Base-by-base conservation (phyloP, 805 yeast genomes). In the Kodamaea sagamina region DNA sequence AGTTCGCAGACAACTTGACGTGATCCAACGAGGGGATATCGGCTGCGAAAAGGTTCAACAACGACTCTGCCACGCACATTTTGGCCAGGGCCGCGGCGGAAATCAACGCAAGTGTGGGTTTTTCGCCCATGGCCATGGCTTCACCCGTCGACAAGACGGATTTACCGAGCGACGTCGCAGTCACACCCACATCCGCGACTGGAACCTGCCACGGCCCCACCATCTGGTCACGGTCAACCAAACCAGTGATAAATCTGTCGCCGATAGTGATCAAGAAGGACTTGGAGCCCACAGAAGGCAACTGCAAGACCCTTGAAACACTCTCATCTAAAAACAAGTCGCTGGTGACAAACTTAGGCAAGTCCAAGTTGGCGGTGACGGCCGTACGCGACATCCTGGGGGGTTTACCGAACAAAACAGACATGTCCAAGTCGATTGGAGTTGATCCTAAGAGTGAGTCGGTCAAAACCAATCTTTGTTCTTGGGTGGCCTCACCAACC, bases 171-270 rank as follows among this genome's bases (percentile, higher is more conserved):
- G 97, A 86, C 0, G 97, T 84, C 47, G 86, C 85, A 17, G 98
- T 90, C 42, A 93, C 97, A 69, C 96, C 98, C 43, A 90, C 97
- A 62, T 93, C 98, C 12, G 98, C 93, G 24, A 93, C 98, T 38
- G 99, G 99, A 7, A 86, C 93, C 74, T 93, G 99, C 98, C 98
- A 93, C 61, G 98, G 98, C 29, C 99, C 99, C 47, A 93, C 98
- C 83, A 90, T 83, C 72, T 93, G 99, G 65, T 93, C 99, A 63
- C 99, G 83, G 58, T 95, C 98, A 48, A 93, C 84, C 54, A 93
- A 77, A 43, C 99, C 99, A 21, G 98, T 92, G 49, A 93, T 93
- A n/a, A 95, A 78, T 69, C 99, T 84, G 68, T 93, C 99, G 67
- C 97, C 99, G 61, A 93, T 93, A n/a, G 98, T 93, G 61, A 93